Evolutionary conservation across 352 stramenopile species (phyloP), one percentile per base, ranked within the genome.

Genomic region (Pythium scleroteichum): DNA sequence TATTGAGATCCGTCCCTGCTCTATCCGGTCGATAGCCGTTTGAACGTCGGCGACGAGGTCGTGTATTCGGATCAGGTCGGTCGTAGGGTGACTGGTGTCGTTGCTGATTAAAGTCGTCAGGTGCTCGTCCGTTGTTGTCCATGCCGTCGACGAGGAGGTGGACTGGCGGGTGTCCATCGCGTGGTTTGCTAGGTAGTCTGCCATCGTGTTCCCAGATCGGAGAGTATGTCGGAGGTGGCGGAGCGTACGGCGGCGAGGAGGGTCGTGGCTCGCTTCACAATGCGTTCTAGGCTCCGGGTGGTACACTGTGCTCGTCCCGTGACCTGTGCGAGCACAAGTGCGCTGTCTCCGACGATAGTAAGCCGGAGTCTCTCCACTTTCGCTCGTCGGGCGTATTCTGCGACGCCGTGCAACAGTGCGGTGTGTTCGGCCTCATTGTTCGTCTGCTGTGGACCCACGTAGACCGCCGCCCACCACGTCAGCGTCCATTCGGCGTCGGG

Each of bases 371-470:
- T 16, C 10, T 27, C 42, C 39, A 54, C 44, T 5, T 24, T 1
- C 2, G 54, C 10, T 7, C 54, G 42, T 46, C 29, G 19, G 2
- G 26, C n/a, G n/a, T n/a, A n/a, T n/a, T n/a, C n/a, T n/a, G n/a
- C n/a, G n/a, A n/a, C n/a, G n/a, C n/a, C n/a, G n/a, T n/a, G n/a
- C n/a, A n/a, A 10, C 1, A 62, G 45, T 1, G 29, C 44, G 1
- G 54, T 20, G 22, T 62, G 45, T 19, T 54, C 29, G 7, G 54
- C 54, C 2, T n/a, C 54, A 16, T 55, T 54, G 44, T 62, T 62
- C 1, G 54, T 62, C 14, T n/a, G 2, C 2, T 29, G 0, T n/a
- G 23, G 12, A 0, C 54, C 54, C 14, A 62, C 4, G 23, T 54
- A 62, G 0, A 4, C 17, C 13, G 29, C 23, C 1, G 40, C 45